Evolutionary conservation across 192 early-diverging fungal species (phyloP), one percentile per base, ranked within the genome.

Genomic region (Thoreauomyces humboldtii): DNA sequence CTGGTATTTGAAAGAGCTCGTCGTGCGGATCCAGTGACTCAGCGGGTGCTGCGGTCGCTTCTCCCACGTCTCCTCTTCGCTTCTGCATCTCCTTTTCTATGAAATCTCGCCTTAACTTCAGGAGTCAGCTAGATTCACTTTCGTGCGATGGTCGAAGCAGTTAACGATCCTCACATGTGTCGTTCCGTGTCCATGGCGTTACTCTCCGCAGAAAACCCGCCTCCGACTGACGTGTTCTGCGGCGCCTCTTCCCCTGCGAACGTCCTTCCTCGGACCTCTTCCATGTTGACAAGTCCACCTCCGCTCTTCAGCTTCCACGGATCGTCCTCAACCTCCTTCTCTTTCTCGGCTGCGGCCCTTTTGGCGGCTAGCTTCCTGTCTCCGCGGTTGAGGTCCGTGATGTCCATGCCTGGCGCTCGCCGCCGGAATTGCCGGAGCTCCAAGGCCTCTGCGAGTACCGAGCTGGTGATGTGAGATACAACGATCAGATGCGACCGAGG

Each of bases 41-140:
- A 35, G 50, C n/a, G 21, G 29, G 2, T 24, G 7, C 19, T 4
- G 29, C 33, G 7, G 57, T 69, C 0, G 67, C 77, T 36, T 73
- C 75, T 9, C 35, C 71, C 32, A 29, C 31, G 27, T 63, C 51
- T 4, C 87, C 86, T 37, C 77, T 65, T 42, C 79, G 73, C 53
- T 85, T 85, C 36, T 78, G 71, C 73, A 92, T 73, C 61, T 93
- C 90, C 33, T 72, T 69, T 50, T 95, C 92, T 52, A 95, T 92
- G 44, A 84, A 95, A 47, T 86, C 87, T 80, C 90, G 87, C 85
- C 84, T 86, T 61, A 52, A 27, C n/a, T n/a, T n/a, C n/a, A n/a
- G n/a, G n/a, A n/a, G n/a, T n/a, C n/a, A n/a, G n/a, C n/a, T n/a
- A n/a, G n/a, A n/a, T n/a, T n/a, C n/a, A n/a, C n/a, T n/a, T n/a